phyloP scores from a whole-genome alignment of 2,329 filamentous ascomycete genomes.

The Lecanosticta acicola region DNA sequence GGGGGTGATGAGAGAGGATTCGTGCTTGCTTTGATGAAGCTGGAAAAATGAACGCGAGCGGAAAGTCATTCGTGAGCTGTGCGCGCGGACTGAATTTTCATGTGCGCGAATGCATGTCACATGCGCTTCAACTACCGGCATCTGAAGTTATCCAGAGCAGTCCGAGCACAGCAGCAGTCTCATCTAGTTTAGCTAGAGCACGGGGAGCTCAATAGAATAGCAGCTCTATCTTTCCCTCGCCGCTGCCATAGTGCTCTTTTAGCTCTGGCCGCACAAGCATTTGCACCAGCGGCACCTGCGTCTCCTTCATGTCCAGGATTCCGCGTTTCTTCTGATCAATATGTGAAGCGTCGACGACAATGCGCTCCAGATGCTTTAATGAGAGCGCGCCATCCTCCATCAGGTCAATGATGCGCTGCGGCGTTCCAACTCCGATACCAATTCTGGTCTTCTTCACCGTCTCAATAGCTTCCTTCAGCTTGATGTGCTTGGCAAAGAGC shows the following conservation, averaged over 20 bases:
- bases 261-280: constrained; percentile 68
- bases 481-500: constrained; percentile 97
- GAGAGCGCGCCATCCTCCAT: constrained; percentile 73
- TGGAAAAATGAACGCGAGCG: no score
- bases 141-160: no score
- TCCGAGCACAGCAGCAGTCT: no score
- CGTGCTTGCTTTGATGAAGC: no score
- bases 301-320: constrained; percentile 92
- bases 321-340: constrained; percentile 93
- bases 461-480: constrained; percentile 76
- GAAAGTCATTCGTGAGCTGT: no score
- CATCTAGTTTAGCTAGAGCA: no score
- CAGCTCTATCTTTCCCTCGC: constrained; percentile 49
- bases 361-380: constrained; percentile 63
- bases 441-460: constrained; percentile 65
- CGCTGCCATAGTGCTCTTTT: constrained; percentile 59
- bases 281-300: constrained; percentile 70
- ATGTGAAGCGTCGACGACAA: constrained; percentile 86
- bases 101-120: no score
- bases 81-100: no score
- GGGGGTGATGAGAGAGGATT: no score
- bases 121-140: no score
- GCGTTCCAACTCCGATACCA: constrained; percentile 86
- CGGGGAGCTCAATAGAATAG: constrained; percentile 64
- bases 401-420: constrained; percentile 72